Evolutionary conservation across 129 eudicot genomes (phyloP).

Genomic region (Saussurea involucrata): DNA sequence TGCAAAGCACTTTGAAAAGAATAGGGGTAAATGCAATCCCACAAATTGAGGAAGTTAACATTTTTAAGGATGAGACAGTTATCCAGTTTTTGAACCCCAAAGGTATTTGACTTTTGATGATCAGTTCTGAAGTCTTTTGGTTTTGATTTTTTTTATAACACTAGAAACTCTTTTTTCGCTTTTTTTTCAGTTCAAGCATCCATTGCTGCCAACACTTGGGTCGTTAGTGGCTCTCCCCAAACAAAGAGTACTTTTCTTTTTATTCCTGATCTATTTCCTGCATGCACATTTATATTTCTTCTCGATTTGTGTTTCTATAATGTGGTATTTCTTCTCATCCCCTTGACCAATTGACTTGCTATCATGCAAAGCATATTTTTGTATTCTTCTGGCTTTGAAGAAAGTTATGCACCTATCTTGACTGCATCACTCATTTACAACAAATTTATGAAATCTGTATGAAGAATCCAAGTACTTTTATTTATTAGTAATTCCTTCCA

Average conservation of each 20-base stretch:
- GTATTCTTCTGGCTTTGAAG: background rate
- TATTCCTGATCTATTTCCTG: background rate
- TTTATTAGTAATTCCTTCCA: background rate
- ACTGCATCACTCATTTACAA: too few species aligned
- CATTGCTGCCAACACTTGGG: constrained; percentile 92
- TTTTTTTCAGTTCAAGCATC: constrained; percentile 83
- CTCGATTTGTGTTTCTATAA: background rate
- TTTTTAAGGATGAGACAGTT: constrained; percentile 74
- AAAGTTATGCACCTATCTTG: background rate
- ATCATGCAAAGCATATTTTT: background rate
- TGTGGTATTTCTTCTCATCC: background rate
- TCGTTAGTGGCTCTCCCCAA: constrained; percentile 84
- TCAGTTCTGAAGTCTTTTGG: background rate
- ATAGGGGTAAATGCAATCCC: constrained; percentile 73
- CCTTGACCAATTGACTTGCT: too few species aligned
- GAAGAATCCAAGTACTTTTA: background rate
- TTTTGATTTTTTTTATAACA: background rate
- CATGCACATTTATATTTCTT: background rate
- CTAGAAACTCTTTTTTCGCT: background rate
- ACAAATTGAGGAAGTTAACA: constrained; percentile 81
- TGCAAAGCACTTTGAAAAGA: constrained; percentile 80
- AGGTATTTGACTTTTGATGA: constrained; percentile 31
- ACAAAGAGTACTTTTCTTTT: constrained; percentile 56
- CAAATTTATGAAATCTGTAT: background rate
- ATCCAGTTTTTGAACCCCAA: constrained; percentile 84